Evolutionary conservation across 495 filamentous ascomycete genomes (phyloP).

Genomic region (Pseudoneurospora amorphoporcata): DNA sequence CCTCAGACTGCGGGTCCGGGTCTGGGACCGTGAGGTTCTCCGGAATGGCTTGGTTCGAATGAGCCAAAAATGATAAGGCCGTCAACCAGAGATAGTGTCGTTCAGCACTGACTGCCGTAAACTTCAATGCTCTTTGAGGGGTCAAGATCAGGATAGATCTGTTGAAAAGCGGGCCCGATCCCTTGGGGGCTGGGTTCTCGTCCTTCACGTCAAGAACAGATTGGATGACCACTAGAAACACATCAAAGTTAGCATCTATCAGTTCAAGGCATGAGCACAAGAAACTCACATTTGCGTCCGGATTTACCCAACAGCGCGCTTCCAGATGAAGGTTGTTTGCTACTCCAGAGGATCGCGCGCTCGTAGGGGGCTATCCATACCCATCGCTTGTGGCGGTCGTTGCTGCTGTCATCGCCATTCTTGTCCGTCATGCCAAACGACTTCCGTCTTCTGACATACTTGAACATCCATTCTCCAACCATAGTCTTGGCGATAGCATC

Average conservation of each 20-base stretch:
- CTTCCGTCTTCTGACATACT: constrained; percentile 86
- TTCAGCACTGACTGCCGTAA: constrained; percentile 73
- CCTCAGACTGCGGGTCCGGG: constrained; percentile 38
- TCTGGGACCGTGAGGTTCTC: constrained; percentile 52
- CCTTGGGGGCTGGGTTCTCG: constrained; percentile 78
- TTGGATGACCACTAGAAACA: constrained; percentile 70
- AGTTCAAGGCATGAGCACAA: neutral
- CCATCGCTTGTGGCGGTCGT: constrained; percentile 85
- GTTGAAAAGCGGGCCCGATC: constrained; percentile 58
- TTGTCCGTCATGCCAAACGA: constrained; percentile 78
- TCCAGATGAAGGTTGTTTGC: constrained; percentile 85
- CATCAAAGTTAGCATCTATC: neutral
- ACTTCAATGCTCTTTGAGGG: constrained; percentile 87
- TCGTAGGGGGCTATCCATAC: constrained; percentile 98
- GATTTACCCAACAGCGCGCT: constrained; percentile 87
- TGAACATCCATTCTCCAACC: constrained; percentile 99
- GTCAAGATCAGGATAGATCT: constrained; percentile 93
- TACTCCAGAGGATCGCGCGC: constrained; percentile 93
- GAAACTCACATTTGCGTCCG: constrained; percentile 80
- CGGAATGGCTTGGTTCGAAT: constrained; percentile 64
- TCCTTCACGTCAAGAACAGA: constrained; percentile 96
- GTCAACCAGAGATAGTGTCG: constrained; percentile 94
- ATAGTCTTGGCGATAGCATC: constrained; percentile 97
- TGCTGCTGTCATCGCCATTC: constrained; percentile 46
- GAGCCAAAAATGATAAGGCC: constrained; percentile 85